phyloP scores from a whole-genome alignment of 805 yeast species.

The Candida stauntonica region DNA sequence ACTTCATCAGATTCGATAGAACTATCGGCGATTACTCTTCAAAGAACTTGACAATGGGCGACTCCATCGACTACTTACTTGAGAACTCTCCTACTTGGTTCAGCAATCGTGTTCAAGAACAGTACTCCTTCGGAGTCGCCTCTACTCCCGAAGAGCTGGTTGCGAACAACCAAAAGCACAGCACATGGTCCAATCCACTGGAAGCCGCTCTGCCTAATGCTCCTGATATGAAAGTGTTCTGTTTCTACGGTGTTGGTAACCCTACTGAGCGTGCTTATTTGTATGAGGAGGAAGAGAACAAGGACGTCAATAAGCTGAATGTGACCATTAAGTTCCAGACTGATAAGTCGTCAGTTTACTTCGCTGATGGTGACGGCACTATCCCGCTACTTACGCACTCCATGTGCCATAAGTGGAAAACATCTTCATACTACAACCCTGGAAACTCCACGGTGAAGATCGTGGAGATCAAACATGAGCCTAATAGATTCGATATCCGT shows the following conservation, averaged over 20 bases:
- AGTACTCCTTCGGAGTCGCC: conserved; percentile 80
- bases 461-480: conserved; percentile 91
- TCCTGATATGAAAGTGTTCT: conserved; percentile 82
- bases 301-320: conserved; percentile 48
- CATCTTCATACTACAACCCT: conserved; percentile 72
- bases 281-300: conserved; percentile 66
- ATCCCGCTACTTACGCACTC: conserved; percentile 81
- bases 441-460: conserved; percentile 66
- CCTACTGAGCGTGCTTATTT: conserved; percentile 93
- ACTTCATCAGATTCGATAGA: conserved; percentile 62
- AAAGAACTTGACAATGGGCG: conserved; percentile 57
- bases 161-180: conserved; percentile 62
- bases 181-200: conserved; percentile 91
- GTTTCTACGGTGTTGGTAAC: conserved; percentile 95
- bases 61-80: conserved; percentile 62
- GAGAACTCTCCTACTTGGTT: conserved; percentile 77
- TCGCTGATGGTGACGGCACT: conserved; percentile 96
- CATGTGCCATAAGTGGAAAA: conserved; percentile 90
- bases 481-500: conserved; percentile 87
- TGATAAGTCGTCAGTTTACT: conserved; percentile 58
- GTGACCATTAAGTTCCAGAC: conserved; percentile 66
- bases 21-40: conserved; percentile 38
- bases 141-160: conserved; percentile 51
- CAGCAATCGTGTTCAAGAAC: conserved; percentile 53
- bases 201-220: conserved; percentile 92